phyloP scores from a whole-genome alignment of 2,329 filamentous ascomycete species.

The Cryphonectria nitschkei region DNA sequence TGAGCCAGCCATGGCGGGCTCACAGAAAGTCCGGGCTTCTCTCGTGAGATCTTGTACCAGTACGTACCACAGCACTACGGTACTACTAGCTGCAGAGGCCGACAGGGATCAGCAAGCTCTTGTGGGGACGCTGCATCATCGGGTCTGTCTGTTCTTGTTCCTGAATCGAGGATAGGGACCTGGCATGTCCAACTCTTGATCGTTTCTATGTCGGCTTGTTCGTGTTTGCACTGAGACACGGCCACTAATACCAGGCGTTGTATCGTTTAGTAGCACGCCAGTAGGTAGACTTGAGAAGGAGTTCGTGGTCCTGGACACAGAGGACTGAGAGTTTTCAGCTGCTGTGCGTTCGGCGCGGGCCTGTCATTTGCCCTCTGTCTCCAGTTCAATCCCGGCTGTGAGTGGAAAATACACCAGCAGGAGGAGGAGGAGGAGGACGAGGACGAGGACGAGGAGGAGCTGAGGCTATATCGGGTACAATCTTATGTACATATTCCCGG shows the following conservation, averaged over 20 bases:
- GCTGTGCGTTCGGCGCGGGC: not conserved
- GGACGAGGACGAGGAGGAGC: not conserved
- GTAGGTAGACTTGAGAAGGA: not conserved
- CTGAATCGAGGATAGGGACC: slow-evolving; percentile 1
- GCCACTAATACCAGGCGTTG: not conserved
- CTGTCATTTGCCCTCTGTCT: not conserved
- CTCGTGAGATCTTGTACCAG: not conserved
- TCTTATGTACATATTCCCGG: not conserved
- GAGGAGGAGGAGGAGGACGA: not conserved
- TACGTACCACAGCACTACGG: not conserved
- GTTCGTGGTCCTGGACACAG: not conserved
- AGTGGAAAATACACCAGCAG: too few species aligned
- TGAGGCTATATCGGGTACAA: slow-evolving; percentile 6
- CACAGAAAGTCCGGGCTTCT: not conserved
- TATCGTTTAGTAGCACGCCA: not conserved
- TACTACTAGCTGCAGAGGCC: not conserved
- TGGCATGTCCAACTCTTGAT: not conserved
- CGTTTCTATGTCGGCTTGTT: too few species aligned
- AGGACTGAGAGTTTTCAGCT: not conserved
- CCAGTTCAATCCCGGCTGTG: not conserved
- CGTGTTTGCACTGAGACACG: not conserved
- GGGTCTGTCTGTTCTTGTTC: slow-evolving; percentile 6
- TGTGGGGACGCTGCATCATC: slow-evolving; percentile 14
- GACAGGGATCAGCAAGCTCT: slow-evolving; percentile 10
- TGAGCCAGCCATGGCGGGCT: not conserved